Percentiles rank a stretch among this genome's conserved stretches.
Evolutionary conservation across 495 filamentous ascomycete genomes (phyloP).

Genomic region (Diplogelasinospora grovesii): DNA sequence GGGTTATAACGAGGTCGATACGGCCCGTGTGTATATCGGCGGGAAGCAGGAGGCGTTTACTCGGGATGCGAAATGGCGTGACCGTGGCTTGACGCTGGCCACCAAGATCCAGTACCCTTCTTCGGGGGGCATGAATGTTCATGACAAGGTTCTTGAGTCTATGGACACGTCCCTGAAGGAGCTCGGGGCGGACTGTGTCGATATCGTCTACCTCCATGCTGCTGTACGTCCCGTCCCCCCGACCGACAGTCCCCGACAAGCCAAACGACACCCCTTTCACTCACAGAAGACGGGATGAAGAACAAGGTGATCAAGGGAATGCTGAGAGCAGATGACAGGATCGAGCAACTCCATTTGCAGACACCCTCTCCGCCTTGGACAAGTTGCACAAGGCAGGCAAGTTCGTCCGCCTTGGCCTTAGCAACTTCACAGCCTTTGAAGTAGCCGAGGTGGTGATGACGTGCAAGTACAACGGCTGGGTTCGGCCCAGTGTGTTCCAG

Average conservation of each 20-base stretch:
- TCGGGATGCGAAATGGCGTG: conserved; percentile 66
- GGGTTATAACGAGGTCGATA: conserved; percentile 76
- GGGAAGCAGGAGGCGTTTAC: conserved; percentile 81
- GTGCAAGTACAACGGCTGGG: conserved; percentile 73
- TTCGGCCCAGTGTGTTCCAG: conserved; percentile 60
- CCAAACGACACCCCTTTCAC: too few species aligned
- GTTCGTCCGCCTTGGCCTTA: conserved; percentile 74
- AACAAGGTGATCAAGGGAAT: background rate
- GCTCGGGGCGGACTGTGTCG: conserved; percentile 67
- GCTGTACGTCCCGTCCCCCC: conserved; percentile 27
- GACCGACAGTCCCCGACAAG: too few species aligned
- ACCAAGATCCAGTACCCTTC: conserved; percentile 73
- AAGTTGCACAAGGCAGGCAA: conserved; percentile 82
- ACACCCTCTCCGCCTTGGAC: conserved; percentile 71
- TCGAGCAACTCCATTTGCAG: conserved; percentile 66
- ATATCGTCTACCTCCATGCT: conserved; percentile 86
- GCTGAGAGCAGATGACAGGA: conserved; percentile 39
- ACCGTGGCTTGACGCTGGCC: conserved; percentile 73
- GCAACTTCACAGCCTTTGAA: conserved; percentile 84
- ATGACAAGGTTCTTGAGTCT: conserved; percentile 52
- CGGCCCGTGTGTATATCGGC: conserved; percentile 66
- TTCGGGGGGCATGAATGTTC: conserved; percentile 51
- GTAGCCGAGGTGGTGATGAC: conserved; percentile 81
- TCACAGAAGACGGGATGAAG: background rate
- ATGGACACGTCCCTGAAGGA: conserved; percentile 62